These are phyloP conservation scores for Sideroxylon spinosum DNA, from an alignment of 179 eudicot genomes.

Conservation along the genomic window DNA sequence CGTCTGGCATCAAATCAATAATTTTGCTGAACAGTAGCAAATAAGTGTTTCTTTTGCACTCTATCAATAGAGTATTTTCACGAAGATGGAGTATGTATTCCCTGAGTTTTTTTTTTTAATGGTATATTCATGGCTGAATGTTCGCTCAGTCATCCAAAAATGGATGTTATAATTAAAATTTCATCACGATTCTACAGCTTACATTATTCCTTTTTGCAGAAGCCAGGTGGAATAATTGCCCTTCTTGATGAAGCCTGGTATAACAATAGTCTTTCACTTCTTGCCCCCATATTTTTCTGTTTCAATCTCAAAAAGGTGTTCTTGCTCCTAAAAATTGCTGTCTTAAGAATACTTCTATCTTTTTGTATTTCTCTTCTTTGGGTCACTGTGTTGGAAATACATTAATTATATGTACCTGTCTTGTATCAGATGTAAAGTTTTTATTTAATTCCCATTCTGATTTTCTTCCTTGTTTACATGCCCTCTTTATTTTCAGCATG, in stretches of 20 bases:
- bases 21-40: neutral
- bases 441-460: neutral
- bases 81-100: neutral
- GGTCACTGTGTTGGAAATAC: neutral
- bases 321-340: neutral
- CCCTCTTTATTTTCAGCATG: slow-evolving; percentile 56
- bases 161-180: neutral
- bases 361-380: neutral
- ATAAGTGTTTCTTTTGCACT: neutral
- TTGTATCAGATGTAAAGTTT: neutral
- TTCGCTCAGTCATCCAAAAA: neutral
- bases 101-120: neutral
- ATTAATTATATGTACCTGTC: too few species aligned
- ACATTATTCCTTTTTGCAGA: slow-evolving; percentile 46
- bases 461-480: slow-evolving; percentile 14
- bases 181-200: neutral
- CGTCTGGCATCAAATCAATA: neutral
- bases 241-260: slow-evolving; percentile 99
- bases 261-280: slow-evolving; percentile 16
- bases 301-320: slow-evolving; percentile 2
- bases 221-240: slow-evolving; percentile 90
- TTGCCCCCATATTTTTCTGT: neutral
- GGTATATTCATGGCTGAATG: neutral
- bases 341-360: neutral
- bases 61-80: neutral